Evolutionary conservation across 2,329 filamentous ascomycete genomes (phyloP), one percentile per base, ranked within the genome.

Genomic region (Monosporascus sp.): DNA sequence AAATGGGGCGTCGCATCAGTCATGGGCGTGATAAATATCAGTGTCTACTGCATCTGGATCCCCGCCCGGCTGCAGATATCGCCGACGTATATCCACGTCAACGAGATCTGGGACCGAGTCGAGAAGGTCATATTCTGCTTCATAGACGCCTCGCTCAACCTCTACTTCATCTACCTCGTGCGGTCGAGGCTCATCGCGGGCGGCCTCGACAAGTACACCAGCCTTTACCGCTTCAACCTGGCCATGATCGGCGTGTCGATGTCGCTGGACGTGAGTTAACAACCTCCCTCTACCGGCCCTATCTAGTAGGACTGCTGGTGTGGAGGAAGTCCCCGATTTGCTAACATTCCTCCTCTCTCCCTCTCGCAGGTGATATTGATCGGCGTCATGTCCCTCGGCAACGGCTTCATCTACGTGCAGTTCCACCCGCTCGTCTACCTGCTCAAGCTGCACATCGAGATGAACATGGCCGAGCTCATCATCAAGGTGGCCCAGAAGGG

Each of bases 41-140:
- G 69, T 2, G 74, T 77, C 7, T 76, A 72, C 54, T 68, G 64
- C 49, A 75, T 77, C 50, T 77, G 74, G 74, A 72, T 77, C 20
- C 74, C 74, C 0, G 66, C 72, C 6, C 69, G 72, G 18, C 65
- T 74, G n/a, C 64, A 71, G 50, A 60, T 68, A 41, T 66, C 60
- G 11, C 31, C 64, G 2, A 62, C 51, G 6, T 75, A 66, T 27
- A 65, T 73, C 43, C 49, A 61, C 31, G 60, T 76, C 54, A 77
- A 77, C 58, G 55, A 68, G 0, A 59, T 74, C 43, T 77, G 74
- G 75, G 75, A 77, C 50, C 71, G 74, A 14, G 63, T 70, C 38
- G 73, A 74, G 41, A 77, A 77, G 54, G 64, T 67, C 6, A 62
- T 77, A 3, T 75, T 74, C 53, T 61, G 74, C 1, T 45, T 74